A percentile compares a stretch with the other conserved stretches of the same genome.
Conservation (phyloP, 148 eudicot species). For the Dysphania ambrosioides region DNA sequence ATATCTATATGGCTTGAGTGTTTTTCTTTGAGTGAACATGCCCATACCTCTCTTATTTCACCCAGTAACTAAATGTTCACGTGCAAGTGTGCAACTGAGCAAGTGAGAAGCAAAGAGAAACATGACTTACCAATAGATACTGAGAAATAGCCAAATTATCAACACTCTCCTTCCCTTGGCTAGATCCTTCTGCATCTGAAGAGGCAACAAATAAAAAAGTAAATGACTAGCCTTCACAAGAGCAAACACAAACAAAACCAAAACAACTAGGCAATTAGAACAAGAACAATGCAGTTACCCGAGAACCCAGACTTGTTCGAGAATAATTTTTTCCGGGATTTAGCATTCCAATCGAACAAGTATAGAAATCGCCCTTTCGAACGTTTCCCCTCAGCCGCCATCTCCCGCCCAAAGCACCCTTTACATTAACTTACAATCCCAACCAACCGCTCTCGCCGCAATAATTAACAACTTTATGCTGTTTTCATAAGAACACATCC, state of each 20-base stretch:
- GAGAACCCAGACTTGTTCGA: constrained; percentile 57
- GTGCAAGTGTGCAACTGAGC: not conserved
- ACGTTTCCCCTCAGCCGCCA: constrained; percentile 69
- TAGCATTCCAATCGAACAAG: constrained; percentile 92
- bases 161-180: constrained; percentile 50
- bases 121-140: constrained; percentile 47
- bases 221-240: constrained; percentile 3
- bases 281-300: constrained; percentile 31
- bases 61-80: not conserved
- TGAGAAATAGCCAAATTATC: constrained; percentile 38
- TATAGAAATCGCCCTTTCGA: constrained; percentile 78
- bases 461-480: constrained; percentile 2
- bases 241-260: not conserved
- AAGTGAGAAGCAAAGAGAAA: constrained; percentile 8
- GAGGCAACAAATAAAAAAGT: not conserved
- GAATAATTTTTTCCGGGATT: constrained; percentile 85
- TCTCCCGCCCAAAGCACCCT: constrained; percentile 34
- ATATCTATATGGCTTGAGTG: not conserved
- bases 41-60: not conserved
- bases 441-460: constrained; percentile 26
- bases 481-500: not conserved
- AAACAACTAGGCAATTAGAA: not conserved
- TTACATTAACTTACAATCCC: constrained; percentile 19
- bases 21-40: not conserved
- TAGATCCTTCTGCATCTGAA: constrained; percentile 46